Evolutionary conservation across 208 protist genomes (phyloP).

Genomic region (Leishmania gerbilli): DNA sequence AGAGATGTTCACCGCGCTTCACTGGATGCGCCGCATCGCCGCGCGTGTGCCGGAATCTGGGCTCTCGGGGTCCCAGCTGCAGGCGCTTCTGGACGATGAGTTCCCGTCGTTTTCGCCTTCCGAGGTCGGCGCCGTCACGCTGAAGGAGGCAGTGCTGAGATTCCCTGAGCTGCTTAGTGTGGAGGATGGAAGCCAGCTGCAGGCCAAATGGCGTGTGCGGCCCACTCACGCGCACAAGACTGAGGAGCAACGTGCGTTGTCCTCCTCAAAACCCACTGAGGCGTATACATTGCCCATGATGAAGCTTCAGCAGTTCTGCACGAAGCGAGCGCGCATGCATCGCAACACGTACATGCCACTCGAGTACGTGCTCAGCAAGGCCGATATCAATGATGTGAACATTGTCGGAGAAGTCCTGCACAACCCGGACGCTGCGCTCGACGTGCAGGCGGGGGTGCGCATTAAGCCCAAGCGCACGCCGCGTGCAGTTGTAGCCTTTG

Average conservation of each 20-base stretch:
- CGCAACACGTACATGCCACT: slow-evolving; percentile 38
- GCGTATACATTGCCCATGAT: slow-evolving; percentile 2
- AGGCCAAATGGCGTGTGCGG: slow-evolving; percentile 42
- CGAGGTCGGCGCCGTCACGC: slow-evolving; percentile 39
- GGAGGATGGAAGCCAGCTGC: slow-evolving; percentile 16
- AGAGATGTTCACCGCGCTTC: not conserved
- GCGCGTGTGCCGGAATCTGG: slow-evolving; percentile 42
- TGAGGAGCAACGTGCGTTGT: not conserved
- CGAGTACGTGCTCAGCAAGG: slow-evolving; percentile 39
- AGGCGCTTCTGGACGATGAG: slow-evolving; percentile 61
- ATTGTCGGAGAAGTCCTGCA: slow-evolving; percentile 42
- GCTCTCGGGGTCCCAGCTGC: slow-evolving; percentile 54
- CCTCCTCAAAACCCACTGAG: slow-evolving; percentile 27
- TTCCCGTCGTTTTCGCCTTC: slow-evolving; percentile 53
- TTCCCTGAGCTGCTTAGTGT: slow-evolving; percentile 50
- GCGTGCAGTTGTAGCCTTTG: slow-evolving; percentile 54
- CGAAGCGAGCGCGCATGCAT: slow-evolving; percentile 9
- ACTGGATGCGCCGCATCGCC: slow-evolving; percentile 41
- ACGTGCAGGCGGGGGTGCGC: slow-evolving; percentile 46
- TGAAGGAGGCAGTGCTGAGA: slow-evolving; percentile 58
- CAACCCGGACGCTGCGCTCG: slow-evolving; percentile 26
- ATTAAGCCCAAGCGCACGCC: slow-evolving; percentile 49
- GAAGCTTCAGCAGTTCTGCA: slow-evolving; percentile 28
- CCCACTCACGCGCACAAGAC: not conserved
- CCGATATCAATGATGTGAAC: slow-evolving; percentile 26